Evolutionary conservation across 805 yeast species (phyloP).

Genomic region (Saccharomycopsis malanga): DNA sequence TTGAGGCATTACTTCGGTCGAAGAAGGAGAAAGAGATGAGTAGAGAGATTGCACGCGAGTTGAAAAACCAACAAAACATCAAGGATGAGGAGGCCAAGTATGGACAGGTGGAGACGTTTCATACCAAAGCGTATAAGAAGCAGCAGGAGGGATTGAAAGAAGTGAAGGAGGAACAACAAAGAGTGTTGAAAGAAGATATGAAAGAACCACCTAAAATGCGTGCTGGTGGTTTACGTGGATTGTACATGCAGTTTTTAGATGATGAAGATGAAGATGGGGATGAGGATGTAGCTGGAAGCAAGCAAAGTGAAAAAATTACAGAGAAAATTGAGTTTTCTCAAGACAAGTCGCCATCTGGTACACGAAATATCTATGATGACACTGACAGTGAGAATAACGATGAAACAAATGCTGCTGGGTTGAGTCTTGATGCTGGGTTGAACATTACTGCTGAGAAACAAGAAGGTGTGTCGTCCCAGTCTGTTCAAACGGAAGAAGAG

Average conservation of each 20-base stretch:
- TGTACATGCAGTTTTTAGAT: constrained; percentile 23
- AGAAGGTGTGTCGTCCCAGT: not conserved
- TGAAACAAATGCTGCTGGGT: not conserved
- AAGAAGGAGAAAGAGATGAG: constrained; percentile 9
- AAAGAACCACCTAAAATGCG: constrained; percentile 15
- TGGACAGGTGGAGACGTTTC: constrained; percentile 35
- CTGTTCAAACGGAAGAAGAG: no score
- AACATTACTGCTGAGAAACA: not conserved
- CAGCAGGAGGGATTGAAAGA: not conserved
- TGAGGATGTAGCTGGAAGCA: constrained; percentile 1
- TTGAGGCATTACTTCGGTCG: not conserved
- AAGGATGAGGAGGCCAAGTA: constrained; percentile 31
- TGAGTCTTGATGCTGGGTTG: not conserved
- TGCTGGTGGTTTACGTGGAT: constrained; percentile 18
- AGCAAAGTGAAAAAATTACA: not conserved
- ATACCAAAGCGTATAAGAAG: constrained; percentile 33
- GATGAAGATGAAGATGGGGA: constrained; percentile 22
- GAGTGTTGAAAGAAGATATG: not conserved
- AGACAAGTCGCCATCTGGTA: not conserved
- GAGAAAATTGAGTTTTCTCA: not conserved
- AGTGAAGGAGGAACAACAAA: constrained; percentile 12
- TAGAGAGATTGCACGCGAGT: not conserved
- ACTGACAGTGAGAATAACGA: not conserved
- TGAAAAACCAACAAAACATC: constrained; percentile 1
- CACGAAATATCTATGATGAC: not conserved